phyloP scores from a whole-genome alignment of 768 basidiomycete species.

The Baorangia bicolor region DNA sequence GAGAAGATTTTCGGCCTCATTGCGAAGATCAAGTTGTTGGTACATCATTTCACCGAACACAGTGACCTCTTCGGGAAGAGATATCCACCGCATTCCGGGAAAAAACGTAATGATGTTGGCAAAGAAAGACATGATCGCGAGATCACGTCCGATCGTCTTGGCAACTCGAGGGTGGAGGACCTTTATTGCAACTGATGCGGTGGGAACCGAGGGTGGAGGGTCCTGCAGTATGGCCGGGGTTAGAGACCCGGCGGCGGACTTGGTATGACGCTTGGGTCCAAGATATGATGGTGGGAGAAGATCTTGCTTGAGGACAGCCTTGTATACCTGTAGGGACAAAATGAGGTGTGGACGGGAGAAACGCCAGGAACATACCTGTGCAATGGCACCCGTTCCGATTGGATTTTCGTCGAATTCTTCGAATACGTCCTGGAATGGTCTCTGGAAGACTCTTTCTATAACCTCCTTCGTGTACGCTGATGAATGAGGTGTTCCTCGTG shows the following conservation, averaged over 20 bases:
- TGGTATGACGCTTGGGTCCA: slow-evolving; percentile 63
- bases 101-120: slow-evolving; percentile 72
- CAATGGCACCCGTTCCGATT: slow-evolving; percentile 98
- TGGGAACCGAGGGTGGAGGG: slow-evolving; percentile 72
- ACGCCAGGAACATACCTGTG: slow-evolving; percentile 52
- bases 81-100: slow-evolving; percentile 96
- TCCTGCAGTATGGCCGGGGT: slow-evolving; percentile 47
- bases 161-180: slow-evolving; percentile 86
- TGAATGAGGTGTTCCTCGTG: slow-evolving; percentile 79
- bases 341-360: not conserved
- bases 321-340: slow-evolving; percentile 64
- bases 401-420: slow-evolving; percentile 83
- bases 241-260: slow-evolving; percentile 48
- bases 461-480: slow-evolving; percentile 75
- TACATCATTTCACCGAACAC: slow-evolving; percentile 98
- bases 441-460: slow-evolving; percentile 81
- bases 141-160: slow-evolving; percentile 83
- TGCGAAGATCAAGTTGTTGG: slow-evolving; percentile 86
- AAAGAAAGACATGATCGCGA: slow-evolving; percentile 94
- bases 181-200: slow-evolving; percentile 91
- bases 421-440: slow-evolving; percentile 85
- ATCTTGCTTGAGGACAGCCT: slow-evolving; percentile 79
- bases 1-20: slow-evolving; percentile 85
- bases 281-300: slow-evolving; percentile 85
- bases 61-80: slow-evolving; percentile 89